Percentiles rank a stretch among this genome's conserved stretches.
These are phyloP conservation scores for Berkeleyomyces basicola DNA, from an alignment of 2,329 filamentous ascomycete genomes.

Conservation along the genomic window DNA sequence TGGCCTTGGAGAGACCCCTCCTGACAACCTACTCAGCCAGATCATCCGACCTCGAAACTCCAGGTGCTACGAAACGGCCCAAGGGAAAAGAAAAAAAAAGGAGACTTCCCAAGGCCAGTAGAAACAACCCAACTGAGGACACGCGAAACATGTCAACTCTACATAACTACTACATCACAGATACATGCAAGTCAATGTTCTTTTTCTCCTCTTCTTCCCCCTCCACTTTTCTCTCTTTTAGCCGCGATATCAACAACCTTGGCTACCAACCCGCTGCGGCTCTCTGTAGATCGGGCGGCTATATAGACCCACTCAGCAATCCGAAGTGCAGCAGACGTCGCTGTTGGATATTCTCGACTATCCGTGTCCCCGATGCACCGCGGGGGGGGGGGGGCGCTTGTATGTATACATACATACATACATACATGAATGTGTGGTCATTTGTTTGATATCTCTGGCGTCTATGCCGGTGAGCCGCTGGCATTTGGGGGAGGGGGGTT, in stretches of 20 bases:
- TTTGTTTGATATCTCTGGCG: neutral
- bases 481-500: too few species aligned
- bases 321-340: too few species aligned
- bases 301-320: neutral
- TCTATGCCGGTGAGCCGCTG: neutral
- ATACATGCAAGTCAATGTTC: neutral
- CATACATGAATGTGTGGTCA: neutral
- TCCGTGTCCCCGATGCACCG: too few species aligned
- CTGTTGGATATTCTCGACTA: too few species aligned
- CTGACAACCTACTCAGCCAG: too few species aligned
- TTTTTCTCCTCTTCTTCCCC: neutral
- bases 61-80: neutral
- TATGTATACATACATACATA: neutral
- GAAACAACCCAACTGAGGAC: neutral
- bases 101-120: neutral
- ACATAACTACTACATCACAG: too few species aligned
- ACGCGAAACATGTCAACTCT: neutral
- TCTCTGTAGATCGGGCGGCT: neutral
- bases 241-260: neutral
- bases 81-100: neutral
- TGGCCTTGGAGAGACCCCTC: too few species aligned
- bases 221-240: neutral
- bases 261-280: neutral
- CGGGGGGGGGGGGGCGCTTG: neutral
- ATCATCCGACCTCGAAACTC: too few species aligned